A percentile compares a stretch with the other conserved stretches of the same genome.
These are phyloP conservation scores for Staphylotrichum tortipilum DNA, from an alignment of 495 filamentous ascomycete genomes.

Conservation along the genomic window DNA sequence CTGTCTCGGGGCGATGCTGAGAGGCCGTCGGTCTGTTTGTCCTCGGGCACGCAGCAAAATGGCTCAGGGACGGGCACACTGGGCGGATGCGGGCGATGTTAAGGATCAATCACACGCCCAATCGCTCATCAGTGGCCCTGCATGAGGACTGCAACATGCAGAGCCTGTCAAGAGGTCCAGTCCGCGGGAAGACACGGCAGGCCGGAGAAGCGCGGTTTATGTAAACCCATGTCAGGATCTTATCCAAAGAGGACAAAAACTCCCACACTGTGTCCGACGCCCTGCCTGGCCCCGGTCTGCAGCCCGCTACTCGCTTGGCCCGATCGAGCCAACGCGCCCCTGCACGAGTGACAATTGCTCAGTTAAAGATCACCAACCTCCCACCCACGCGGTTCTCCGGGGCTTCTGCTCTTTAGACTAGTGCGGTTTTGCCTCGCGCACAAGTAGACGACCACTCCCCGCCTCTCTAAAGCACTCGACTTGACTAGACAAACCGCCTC, in stretches of 20 bases:
- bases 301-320: neutral
- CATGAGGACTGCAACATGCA: neutral
- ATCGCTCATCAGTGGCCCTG: too few species aligned
- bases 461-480: too few species aligned
- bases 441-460: too few species aligned
- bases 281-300: neutral
- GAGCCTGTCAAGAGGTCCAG: neutral
- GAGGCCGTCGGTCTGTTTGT: too few species aligned
- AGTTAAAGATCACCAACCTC: slow-evolving; percentile 22
- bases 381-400: slow-evolving; percentile 1
- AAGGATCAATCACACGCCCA: too few species aligned
- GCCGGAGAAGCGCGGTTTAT: neutral
- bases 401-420: neutral
- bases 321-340: neutral
- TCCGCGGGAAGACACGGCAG: slow-evolving; percentile 3
- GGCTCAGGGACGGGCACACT: too few species aligned
- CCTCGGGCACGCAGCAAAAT: too few species aligned
- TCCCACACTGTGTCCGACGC: neutral
- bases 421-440: too few species aligned
- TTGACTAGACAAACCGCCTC: neutral
- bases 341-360: slow-evolving; percentile 14
- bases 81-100: too few species aligned
- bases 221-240: neutral
- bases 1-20: too few species aligned
- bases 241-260: neutral